Evolutionary conservation across 2,329 filamentous ascomycete species (phyloP).

Genomic region (Pseudocercospora cruenta): DNA sequence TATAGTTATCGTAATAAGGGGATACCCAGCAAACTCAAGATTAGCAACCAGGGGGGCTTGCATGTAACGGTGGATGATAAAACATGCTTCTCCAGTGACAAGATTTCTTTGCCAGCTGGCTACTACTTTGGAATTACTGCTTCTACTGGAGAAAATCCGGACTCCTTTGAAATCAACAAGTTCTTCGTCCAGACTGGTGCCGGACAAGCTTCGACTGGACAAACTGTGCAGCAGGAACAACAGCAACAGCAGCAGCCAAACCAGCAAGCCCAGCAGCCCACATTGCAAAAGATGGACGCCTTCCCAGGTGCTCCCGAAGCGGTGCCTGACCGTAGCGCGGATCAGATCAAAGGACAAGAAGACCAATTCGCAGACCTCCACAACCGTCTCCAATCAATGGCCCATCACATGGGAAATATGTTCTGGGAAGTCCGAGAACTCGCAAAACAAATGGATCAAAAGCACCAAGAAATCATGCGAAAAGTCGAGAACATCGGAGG

Average conservation of each 20-base stretch:
- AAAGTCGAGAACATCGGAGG: slow-evolving; percentile 56
- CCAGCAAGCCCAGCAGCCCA: slow-evolving; percentile 32
- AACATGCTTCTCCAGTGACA: slow-evolving; percentile 80
- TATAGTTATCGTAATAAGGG: slow-evolving; percentile 92
- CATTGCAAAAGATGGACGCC: slow-evolving; percentile 37
- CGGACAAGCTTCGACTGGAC: slow-evolving; percentile 34
- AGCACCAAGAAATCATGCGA: slow-evolving; percentile 56
- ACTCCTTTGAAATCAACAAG: slow-evolving; percentile 93
- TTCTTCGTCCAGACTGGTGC: slow-evolving; percentile 67
- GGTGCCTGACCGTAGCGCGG: slow-evolving; percentile 40
- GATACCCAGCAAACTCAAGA: slow-evolving; percentile 75
- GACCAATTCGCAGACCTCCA: slow-evolving; percentile 82
- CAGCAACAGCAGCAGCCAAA: slow-evolving; percentile 32
- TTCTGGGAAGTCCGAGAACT: slow-evolving; percentile 60
- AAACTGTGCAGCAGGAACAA: slow-evolving; percentile 36
- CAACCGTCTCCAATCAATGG: slow-evolving; percentile 75
- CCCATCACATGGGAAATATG: slow-evolving; percentile 68
- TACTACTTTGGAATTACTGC: slow-evolving; percentile 88
- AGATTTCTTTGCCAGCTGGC: slow-evolving; percentile 72
- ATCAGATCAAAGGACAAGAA: slow-evolving; percentile 47
- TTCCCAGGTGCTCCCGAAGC: slow-evolving; percentile 49
- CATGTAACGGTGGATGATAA: slow-evolving; percentile 79
- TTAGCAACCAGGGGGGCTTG: slow-evolving; percentile 70
- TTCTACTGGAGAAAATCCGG: slow-evolving; percentile 84
- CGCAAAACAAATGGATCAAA: slow-evolving; percentile 57